Evolutionary conservation across 78 protist species (phyloP).

Genomic region (Planoprotostelium fungivorum): DNA sequence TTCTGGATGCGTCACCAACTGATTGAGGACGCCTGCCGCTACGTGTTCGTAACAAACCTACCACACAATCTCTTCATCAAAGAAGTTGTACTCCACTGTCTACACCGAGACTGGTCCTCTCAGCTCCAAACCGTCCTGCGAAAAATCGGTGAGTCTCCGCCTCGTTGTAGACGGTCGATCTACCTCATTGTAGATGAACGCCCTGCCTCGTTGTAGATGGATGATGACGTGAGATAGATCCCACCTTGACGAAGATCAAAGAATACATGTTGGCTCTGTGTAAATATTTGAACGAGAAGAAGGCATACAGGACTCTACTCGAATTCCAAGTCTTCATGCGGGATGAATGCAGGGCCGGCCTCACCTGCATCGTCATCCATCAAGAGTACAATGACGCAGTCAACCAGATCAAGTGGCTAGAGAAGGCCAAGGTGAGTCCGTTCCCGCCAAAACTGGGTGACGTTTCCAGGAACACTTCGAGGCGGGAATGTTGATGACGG

Average conservation of each 20-base stretch:
- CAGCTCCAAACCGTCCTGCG: neutral
- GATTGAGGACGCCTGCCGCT: conserved; percentile 22
- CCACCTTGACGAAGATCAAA: conserved; percentile 4
- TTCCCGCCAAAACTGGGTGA: neutral
- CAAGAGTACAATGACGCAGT: conserved; percentile 6
- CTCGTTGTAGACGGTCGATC: neutral
- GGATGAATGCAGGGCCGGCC: conserved; percentile 55
- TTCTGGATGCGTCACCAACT: conserved; percentile 35
- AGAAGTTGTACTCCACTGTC: conserved; percentile 16
- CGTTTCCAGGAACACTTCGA: neutral
- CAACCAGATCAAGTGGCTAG: neutral
- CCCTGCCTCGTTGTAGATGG: neutral
- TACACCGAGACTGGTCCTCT: neutral
- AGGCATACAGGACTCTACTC: conserved; percentile 11
- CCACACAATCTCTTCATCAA: conserved; percentile 20
- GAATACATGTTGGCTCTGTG: conserved; percentile 41
- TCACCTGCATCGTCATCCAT: conserved; percentile 44
- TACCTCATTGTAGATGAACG: too few relatives aligned
- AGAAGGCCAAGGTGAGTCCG: neutral
- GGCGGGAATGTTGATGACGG: neutral
- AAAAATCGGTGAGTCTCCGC: neutral
- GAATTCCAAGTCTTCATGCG: conserved; percentile 57
- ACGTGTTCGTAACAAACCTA: conserved; percentile 7
- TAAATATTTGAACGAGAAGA: conserved; percentile 32
- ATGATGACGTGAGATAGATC: too few relatives aligned